A percentile compares a stretch with the other conserved stretches of the same genome.
These are phyloP conservation scores for Lecanicillium sp. DNA, from an alignment of 2,329 filamentous ascomycete species.

Conservation along the genomic window DNA sequence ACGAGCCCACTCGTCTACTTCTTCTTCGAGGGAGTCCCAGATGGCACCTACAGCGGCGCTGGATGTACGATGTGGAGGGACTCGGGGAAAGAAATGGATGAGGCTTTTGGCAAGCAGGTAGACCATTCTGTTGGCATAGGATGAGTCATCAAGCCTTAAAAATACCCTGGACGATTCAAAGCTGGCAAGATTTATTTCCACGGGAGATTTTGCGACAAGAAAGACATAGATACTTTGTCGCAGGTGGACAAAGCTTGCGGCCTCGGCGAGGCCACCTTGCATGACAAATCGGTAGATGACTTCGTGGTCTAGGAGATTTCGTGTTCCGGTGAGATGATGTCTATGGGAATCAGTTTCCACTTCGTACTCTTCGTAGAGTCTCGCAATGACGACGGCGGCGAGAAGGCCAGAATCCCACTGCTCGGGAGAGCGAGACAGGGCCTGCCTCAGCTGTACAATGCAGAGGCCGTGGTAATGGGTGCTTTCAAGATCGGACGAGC, in stretches of 20 bases:
- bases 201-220: constrained; percentile 15
- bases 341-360: constrained; percentile 24
- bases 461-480: constrained; percentile 27
- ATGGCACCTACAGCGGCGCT: too few relatives aligned
- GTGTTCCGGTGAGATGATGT: constrained; percentile 30
- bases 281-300: constrained; percentile 26
- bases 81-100: constrained; percentile 13
- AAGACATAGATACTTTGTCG: constrained; percentile 31
- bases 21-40: too few relatives aligned
- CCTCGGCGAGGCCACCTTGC: constrained; percentile 29
- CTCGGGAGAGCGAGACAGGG: constrained; percentile 30
- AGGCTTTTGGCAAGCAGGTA: constrained; percentile 16
- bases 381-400: constrained; percentile 37
- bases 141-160: constrained; percentile 10
- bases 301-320: constrained; percentile 24
- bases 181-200: constrained; percentile 13
- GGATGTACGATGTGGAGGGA: too few relatives aligned
- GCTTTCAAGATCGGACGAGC: too few relatives aligned
- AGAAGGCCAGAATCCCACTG: constrained; percentile 37
- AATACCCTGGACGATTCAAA: constrained; percentile 13
- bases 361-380: constrained; percentile 36
- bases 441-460: constrained; percentile 35
- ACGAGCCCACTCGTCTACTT: too few relatives aligned
- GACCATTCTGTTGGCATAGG: constrained; percentile 13
- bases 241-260: constrained; percentile 30